Conservation (phyloP, 2,329 filamentous ascomycete genomes). For the Colletotrichum sp. region DNA sequence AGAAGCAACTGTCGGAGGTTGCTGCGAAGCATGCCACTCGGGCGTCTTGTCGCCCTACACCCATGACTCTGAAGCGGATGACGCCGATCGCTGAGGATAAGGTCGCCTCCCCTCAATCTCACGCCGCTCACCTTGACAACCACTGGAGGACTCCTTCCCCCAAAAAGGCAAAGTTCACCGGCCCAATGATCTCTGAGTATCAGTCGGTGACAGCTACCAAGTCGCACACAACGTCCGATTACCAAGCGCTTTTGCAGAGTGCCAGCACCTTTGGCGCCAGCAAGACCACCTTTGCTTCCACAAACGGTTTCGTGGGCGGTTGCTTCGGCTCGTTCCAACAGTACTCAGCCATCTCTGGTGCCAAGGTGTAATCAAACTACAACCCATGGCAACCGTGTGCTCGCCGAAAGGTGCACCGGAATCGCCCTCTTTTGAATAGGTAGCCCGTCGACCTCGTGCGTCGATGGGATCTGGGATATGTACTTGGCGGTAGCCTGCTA, state of each 20-base stretch:
- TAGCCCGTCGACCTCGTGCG: background rate
- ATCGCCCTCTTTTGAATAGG: background rate
- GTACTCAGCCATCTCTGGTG: background rate
- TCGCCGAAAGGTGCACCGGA: background rate
- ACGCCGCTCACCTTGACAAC: background rate
- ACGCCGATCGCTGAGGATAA: background rate
- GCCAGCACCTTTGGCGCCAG: background rate
- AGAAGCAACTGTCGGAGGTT: background rate
- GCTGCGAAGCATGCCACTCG: background rate
- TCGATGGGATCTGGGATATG: background rate
- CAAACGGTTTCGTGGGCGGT: background rate
- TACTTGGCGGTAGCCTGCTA: background rate
- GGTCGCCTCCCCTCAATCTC: background rate
- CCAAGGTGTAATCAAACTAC: background rate
- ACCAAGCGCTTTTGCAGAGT: background rate
- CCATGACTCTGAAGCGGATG: background rate
- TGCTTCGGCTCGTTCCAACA: background rate
- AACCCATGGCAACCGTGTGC: background rate
- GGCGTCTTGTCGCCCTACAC: background rate
- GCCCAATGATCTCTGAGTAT: background rate
- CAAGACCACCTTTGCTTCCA: background rate
- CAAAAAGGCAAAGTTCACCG: background rate
- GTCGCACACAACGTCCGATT: background rate
- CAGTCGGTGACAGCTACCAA: background rate
- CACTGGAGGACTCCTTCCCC: background rate